Evolutionary conservation across 1,284 basidiomycete genomes (phyloP), one percentile per base, ranked within the genome.

Genomic region (Cryptococcus deneoformans): DNA sequence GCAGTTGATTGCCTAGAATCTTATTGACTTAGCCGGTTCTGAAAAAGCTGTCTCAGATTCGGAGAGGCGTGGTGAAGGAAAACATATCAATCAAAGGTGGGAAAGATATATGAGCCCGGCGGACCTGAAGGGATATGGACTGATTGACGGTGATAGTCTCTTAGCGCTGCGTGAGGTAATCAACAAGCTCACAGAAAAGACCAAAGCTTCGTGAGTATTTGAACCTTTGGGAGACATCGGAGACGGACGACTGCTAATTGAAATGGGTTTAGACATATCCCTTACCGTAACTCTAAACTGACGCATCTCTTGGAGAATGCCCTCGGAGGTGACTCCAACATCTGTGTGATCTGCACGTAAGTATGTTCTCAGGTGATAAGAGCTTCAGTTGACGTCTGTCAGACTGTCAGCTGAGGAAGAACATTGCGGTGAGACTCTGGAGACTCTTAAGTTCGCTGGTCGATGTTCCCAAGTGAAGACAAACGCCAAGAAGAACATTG

Each of bases 1-100:
- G 16, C 14, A 11, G n/a, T 34, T 58, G 53, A 60, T 46, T 5
- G 5, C 39, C 7, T 68, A 81, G 73, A 82, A 82, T 59, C 72
- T 83, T 12, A 82, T 83, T 57, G 83, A 84, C 68, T 67, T 84
- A 6, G 83, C 83, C 2, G 83, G 83, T 4, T 81, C 79, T 11
- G 83, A 84, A 60, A 80, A 81, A 45, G 82, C 82, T 0, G 81
- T 82, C 0, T 79, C 79, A 0, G 79, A 83, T 52, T 68, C 76
- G 14, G 82, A 82, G 53, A 68, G 82, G 1, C 73, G 80, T 39
- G 81, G 82, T 24, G 83, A 84, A 60, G 83, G 82, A 11, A 79
- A 80, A 46, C 80, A 82, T 65, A 84, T 84, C 75, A 84, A 84
- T 70, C 80, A 81, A 59, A 81, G 80, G 67, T 78, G 34, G 63